phyloP scores from a whole-genome alignment of 2,329 filamentous ascomycete species.

The Diplodia seriata region DNA sequence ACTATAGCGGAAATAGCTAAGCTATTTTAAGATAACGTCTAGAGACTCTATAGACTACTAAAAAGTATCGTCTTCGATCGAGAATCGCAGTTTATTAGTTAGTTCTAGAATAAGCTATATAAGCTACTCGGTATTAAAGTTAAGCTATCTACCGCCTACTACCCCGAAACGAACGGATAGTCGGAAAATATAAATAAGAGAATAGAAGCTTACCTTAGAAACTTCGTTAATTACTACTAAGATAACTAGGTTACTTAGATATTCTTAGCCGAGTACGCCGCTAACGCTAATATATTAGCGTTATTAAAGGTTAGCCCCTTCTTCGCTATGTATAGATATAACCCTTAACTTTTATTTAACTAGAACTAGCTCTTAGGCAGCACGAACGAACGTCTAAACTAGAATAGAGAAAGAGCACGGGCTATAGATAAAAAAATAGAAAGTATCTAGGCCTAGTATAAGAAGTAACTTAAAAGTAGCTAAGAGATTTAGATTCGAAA shows the following conservation, averaged over 20 bases:
- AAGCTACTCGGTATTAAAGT: conserved; percentile 27
- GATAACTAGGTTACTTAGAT: conserved; percentile 19
- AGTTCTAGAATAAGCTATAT: conserved; percentile 34
- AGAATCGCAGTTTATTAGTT: conserved; percentile 34
- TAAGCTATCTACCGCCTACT: conserved; percentile 36
- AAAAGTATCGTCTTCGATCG: conserved; percentile 33
- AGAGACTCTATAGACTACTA: conserved; percentile 32
- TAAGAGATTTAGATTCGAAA: not conserved
- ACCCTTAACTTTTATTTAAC: conserved; percentile 4
- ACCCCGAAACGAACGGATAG: conserved; percentile 37
- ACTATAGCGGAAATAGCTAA: not conserved
- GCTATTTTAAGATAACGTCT: conserved; percentile 32
- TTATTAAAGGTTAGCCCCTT: not conserved
- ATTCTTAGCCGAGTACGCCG: too few species aligned
- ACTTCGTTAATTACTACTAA: conserved; percentile 22
- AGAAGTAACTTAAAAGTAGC: not conserved
- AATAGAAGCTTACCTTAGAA: conserved; percentile 19
- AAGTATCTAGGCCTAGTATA: not conserved
- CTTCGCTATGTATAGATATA: conserved; percentile 1
- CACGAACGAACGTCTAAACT: not conserved
- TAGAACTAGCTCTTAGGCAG: not conserved
- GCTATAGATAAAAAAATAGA: not conserved
- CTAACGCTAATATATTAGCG: not conserved
- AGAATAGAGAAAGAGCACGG: not conserved
- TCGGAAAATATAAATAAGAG: conserved; percentile 35